These are phyloP conservation scores for Lodderomyces orthopsilosis DNA, from an alignment of 1,139 yeast genomes.

Conservation along the genomic window DNA sequence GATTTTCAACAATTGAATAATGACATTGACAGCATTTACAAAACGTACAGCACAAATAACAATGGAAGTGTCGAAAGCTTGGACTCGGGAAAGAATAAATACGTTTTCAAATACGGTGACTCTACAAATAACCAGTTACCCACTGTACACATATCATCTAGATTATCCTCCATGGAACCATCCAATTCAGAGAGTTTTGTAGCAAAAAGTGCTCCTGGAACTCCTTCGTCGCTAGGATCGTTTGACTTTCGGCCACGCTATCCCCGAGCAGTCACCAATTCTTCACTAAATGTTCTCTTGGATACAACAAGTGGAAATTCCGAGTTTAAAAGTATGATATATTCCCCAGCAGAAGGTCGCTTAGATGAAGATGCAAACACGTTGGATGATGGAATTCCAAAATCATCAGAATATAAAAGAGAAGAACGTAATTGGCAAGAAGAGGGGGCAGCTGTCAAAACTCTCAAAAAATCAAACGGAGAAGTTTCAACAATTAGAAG, in stretches of 20 bases:
- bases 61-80: slow-evolving; percentile 28
- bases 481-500: slow-evolving; percentile 41
- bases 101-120: slow-evolving; percentile 11
- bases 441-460: slow-evolving; percentile 38
- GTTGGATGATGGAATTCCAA: not conserved
- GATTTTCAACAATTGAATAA: slow-evolving; percentile 26
- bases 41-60: slow-evolving; percentile 20
- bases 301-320: slow-evolving; percentile 27
- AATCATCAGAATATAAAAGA: slow-evolving; percentile 5
- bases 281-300: slow-evolving; percentile 38
- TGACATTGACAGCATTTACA: slow-evolving; percentile 37
- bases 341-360: slow-evolving; percentile 8
- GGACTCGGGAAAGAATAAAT: slow-evolving; percentile 21
- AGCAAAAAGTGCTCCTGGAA: slow-evolving; percentile 29
- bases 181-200: slow-evolving; percentile 13
- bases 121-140: slow-evolving; percentile 9
- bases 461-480: slow-evolving; percentile 16
- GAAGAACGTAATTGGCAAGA: slow-evolving; percentile 31
- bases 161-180: slow-evolving; percentile 27
- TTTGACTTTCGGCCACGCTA: slow-evolving; percentile 24
- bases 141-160: slow-evolving; percentile 27
- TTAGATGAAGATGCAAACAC: not conserved
- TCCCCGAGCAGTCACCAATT: slow-evolving; percentile 29
- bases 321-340: slow-evolving; percentile 7
- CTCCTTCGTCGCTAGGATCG: slow-evolving; percentile 26